Evolutionary conservation across 768 basidiomycete species (phyloP).

Genomic region (Amanita muscaria): DNA sequence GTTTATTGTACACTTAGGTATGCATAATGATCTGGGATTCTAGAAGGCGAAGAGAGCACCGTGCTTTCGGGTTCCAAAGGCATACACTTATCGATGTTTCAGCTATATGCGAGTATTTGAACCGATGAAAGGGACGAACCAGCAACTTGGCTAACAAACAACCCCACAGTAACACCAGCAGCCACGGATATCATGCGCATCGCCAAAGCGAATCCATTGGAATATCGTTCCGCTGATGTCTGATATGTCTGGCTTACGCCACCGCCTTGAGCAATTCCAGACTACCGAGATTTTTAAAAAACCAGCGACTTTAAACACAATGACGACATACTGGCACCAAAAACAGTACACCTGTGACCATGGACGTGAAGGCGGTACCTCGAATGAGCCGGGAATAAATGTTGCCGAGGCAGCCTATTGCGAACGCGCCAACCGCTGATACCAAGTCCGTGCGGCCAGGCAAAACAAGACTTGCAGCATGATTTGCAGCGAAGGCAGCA

Average conservation of each 20-base stretch:
- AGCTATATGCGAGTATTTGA: not conserved
- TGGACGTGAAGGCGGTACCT: conserved; percentile 82
- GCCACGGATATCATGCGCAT: conserved; percentile 79
- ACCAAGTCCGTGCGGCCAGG: conserved; percentile 66
- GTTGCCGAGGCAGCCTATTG: conserved; percentile 74
- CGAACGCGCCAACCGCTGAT: conserved; percentile 70
- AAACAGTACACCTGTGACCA: conserved; percentile 92
- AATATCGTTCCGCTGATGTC: conserved; percentile 60
- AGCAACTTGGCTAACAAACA: conserved; percentile 73
- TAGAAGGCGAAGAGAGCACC: conserved; percentile 70
- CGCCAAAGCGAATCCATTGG: conserved; percentile 70
- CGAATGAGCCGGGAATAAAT: conserved; percentile 67
- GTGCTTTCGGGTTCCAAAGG: conserved; percentile 66
- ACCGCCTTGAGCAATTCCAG: conserved; percentile 68
- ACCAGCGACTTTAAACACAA: not conserved
- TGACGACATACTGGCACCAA: conserved; percentile 63
- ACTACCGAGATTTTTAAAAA: conserved; percentile 31
- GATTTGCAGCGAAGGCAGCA: conserved; percentile 63
- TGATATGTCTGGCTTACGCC: conserved; percentile 55
- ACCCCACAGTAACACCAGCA: conserved; percentile 76
- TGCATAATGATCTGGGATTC: conserved; percentile 11
- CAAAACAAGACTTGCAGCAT: conserved; percentile 48
- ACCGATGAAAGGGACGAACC: conserved; percentile 21
- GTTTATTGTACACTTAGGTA: conserved; percentile 8
- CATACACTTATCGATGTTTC: conserved; percentile 39